Evolutionary conservation across 1,139 yeast genomes (phyloP), one percentile per base, ranked within the genome.

Genomic region (Yamadazyma songkhlaensis): DNA sequence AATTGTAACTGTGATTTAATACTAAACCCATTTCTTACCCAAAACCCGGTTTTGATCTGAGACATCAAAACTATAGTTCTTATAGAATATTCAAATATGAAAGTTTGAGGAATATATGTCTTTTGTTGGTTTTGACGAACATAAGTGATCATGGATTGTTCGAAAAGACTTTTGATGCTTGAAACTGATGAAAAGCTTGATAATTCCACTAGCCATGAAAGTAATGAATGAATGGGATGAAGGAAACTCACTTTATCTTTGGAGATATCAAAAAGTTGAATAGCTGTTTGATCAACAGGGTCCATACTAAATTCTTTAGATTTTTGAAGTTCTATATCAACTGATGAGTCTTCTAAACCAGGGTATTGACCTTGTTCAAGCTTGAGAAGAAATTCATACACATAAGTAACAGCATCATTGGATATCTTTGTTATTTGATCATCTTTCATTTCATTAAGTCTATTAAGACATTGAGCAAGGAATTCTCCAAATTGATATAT

Each of bases 1-100:
- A 89, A 79, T 48, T 81, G 84, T 47, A 85, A 72, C 53, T 92
- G 97, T 25, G 82, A 81, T 36, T 85, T 72, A 9, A 88, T 80
- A 31, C 92, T 83, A 44, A 79, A 74, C 1, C 77, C 72, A 56
- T 78, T 78, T 48, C 84, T 62, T 0, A 77, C 82, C 83, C 83
- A 77, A 39, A 71, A 68, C 0, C 82, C 82, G 0, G 77, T 66
- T 44, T 77, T 77, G 2, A 77, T 74, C 47, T 77, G 83, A 0
- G 81, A 71, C 59, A 74, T 58, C 9, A 77, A 54, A 0, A 74
- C 83, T 24, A 87, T 57, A 0, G 92, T 84, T 41, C 95, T 71
- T 15, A 92, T 60, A 0, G 97, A 84, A 46, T 84, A 84, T 44
- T 88, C 96, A 47, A 82, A 78, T 6, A 82, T 55, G 4, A 71